phyloP scores from a whole-genome alignment of 129 eudicot genomes.

The Smallanthus sonchifolius region DNA sequence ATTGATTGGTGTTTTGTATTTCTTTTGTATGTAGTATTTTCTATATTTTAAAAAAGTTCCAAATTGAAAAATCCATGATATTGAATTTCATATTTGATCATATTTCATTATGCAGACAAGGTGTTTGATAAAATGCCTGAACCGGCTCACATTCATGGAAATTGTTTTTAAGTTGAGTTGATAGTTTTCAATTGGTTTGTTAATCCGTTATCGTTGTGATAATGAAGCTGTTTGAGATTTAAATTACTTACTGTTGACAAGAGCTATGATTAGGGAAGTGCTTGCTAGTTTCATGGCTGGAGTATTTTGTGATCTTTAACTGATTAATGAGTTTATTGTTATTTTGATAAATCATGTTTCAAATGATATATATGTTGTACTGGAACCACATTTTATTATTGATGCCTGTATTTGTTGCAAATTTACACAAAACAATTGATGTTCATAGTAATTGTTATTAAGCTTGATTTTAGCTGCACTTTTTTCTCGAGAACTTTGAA shows the following conservation, averaged over 20 bases:
- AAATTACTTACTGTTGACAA: neutral
- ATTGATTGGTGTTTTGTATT: neutral
- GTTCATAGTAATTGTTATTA: neutral
- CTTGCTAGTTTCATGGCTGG: neutral
- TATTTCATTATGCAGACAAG: neutral
- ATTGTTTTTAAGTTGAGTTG: neutral
- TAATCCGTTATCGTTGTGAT: neutral
- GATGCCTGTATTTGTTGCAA: neutral
- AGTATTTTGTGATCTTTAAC: neutral
- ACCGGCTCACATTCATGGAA: neutral
- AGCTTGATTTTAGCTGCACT: neutral
- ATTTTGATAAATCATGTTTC: neutral
- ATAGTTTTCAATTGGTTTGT: neutral
- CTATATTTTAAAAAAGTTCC: neutral
- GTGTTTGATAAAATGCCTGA: constrained; percentile 17
- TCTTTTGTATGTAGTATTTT: neutral
- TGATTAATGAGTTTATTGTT: neutral
- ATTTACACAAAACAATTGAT: neutral
- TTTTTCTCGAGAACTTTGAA: neutral
- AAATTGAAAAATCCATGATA: neutral
- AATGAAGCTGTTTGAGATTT: neutral
- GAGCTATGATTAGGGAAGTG: neutral
- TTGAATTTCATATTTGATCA: neutral
- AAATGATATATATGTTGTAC: neutral
- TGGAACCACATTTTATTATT: neutral